phyloP scores from a whole-genome alignment of 2,329 filamentous ascomycete species.

The Neoarthrinium moseri region DNA sequence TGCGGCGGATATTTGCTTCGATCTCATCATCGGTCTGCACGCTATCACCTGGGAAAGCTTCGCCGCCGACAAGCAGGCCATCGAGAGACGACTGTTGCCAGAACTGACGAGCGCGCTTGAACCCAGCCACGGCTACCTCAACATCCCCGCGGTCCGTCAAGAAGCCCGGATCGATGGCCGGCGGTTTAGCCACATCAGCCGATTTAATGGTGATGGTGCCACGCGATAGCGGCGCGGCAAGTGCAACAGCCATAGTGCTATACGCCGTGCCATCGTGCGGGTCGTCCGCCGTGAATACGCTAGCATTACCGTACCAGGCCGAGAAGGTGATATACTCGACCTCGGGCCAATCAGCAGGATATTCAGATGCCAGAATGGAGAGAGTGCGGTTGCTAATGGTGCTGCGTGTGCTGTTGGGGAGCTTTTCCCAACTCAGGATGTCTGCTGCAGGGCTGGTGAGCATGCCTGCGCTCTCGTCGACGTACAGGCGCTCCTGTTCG shows the following conservation, averaged over 20 bases:
- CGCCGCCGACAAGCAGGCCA: slow-evolving; percentile 30
- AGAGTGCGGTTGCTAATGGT: slow-evolving; percentile 37
- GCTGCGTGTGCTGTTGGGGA: slow-evolving; percentile 21
- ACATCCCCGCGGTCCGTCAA: slow-evolving; percentile 44
- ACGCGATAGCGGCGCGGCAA: slow-evolving; percentile 37
- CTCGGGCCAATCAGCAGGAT: slow-evolving; percentile 20
- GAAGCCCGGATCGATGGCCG: slow-evolving; percentile 30
- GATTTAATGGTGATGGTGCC: slow-evolving; percentile 64
- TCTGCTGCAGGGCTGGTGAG: slow-evolving; percentile 51
- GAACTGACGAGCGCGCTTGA: slow-evolving; percentile 62
- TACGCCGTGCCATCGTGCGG: slow-evolving; percentile 27
- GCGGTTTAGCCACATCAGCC: slow-evolving; percentile 26
- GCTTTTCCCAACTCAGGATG: slow-evolving; percentile 40
- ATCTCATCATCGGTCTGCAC: slow-evolving; percentile 41
- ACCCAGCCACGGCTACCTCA: slow-evolving; percentile 63
- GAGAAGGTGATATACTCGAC: slow-evolving; percentile 4
- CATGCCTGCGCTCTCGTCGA: slow-evolving; percentile 54
- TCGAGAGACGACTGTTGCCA: slow-evolving; percentile 62
- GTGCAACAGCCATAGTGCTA: slow-evolving; percentile 25
- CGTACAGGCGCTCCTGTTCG: slow-evolving; percentile 65
- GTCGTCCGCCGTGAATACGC: slow-evolving; percentile 4
- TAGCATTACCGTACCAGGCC: background rate
- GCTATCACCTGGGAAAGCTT: slow-evolving; percentile 35
- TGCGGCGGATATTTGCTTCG: slow-evolving; percentile 28
- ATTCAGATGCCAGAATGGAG: slow-evolving; percentile 50